Conservation (phyloP, 2,329 filamentous ascomycete genomes). For the Setomelanomma holmii region DNA sequence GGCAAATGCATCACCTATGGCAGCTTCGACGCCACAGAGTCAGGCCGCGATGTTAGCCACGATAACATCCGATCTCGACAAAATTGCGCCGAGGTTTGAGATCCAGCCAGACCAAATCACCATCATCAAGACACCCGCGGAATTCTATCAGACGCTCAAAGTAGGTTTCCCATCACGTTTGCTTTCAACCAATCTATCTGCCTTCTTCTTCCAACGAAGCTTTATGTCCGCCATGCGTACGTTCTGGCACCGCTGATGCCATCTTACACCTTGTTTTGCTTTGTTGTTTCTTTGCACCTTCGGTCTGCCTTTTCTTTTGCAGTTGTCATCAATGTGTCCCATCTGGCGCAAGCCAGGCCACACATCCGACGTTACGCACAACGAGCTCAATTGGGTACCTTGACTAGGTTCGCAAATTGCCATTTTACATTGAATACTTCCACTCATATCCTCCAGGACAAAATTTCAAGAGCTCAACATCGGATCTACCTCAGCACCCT, state of each 20-base stretch:
- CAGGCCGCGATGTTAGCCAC: slow-evolving; percentile 63
- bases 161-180: slow-evolving; percentile 53
- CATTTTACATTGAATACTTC: neutral
- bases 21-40: slow-evolving; percentile 50
- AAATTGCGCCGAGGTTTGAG: slow-evolving; percentile 88
- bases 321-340: too few species aligned
- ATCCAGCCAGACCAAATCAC: slow-evolving; percentile 80
- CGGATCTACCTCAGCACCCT: slow-evolving; percentile 94
- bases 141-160: slow-evolving; percentile 93
- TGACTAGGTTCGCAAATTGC: too few species aligned
- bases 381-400: too few species aligned
- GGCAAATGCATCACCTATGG: slow-evolving; percentile 34
- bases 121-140: slow-evolving; percentile 79
- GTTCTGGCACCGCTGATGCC: too few species aligned
- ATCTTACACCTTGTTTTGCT: too few species aligned
- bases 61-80: slow-evolving; percentile 79
- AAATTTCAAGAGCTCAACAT: slow-evolving; percentile 79
- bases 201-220: too few species aligned
- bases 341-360: too few species aligned
- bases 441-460: slow-evolving; percentile 53
- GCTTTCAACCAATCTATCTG: too few species aligned
- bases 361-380: too few species aligned
- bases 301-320: too few species aligned
- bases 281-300: neutral
- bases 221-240: too few species aligned